phyloP scores from a whole-genome alignment of 768 basidiomycete species.

The Agrocybe chaxingu region DNA sequence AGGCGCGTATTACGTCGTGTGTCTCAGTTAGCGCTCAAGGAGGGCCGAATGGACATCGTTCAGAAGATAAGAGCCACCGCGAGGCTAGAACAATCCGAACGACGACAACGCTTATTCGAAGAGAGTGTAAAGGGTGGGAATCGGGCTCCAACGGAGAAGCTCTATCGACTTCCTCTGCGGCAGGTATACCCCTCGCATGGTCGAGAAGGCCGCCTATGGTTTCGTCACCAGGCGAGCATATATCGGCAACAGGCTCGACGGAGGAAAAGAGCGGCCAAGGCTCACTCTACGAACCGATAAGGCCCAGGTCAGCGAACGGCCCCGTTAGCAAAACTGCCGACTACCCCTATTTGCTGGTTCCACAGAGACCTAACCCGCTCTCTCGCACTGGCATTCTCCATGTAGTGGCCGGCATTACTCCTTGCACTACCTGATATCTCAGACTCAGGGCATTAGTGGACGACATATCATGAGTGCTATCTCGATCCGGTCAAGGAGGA shows the following conservation, averaged over 20 bases:
- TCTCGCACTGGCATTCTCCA: constrained; percentile 8
- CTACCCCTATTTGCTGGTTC: not conserved
- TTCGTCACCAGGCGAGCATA: constrained; percentile 9
- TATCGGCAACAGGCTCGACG: constrained; percentile 4
- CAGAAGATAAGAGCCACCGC: constrained; percentile 14
- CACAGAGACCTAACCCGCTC: not conserved
- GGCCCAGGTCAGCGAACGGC: too few relatives aligned
- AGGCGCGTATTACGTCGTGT: constrained; percentile 58
- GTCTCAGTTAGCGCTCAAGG: constrained; percentile 56
- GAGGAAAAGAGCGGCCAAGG: not conserved
- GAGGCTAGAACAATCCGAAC: constrained; percentile 3
- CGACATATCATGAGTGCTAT: too few relatives aligned
- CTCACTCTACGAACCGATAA: too few relatives aligned
- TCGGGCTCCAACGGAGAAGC: constrained; percentile 7
- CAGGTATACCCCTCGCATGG: constrained; percentile 28
- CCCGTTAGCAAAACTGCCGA: not conserved
- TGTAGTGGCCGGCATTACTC: constrained; percentile 13
- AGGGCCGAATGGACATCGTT: constrained; percentile 56
- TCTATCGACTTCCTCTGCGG: constrained; percentile 19
- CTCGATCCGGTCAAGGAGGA: not conserved
- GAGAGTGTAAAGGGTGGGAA: constrained; percentile 14
- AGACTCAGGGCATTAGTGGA: not conserved
- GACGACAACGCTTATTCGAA: constrained; percentile 12
- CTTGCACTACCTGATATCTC: not conserved
- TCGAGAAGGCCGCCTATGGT: constrained; percentile 29